These are phyloP conservation scores for Vitis amurensis DNA, from an alignment of 164 flowering plant species.

Conservation along the genomic window DNA sequence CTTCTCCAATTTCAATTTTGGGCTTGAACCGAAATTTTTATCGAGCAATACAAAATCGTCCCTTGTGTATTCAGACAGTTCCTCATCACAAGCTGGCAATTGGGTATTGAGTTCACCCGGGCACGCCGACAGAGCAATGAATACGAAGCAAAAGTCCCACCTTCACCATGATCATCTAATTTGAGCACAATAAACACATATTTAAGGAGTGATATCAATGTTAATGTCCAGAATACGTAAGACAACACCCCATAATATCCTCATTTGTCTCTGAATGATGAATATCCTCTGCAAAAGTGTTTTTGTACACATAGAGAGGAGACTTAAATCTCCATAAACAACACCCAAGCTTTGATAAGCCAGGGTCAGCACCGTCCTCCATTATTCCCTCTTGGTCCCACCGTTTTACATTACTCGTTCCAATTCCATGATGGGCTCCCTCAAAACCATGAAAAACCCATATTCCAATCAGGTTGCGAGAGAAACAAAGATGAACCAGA, in stretches of 20 bases:
- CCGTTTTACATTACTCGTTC: conserved; percentile 19
- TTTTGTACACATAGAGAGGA: conserved; percentile 66
- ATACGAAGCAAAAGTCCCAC: conserved; percentile 78
- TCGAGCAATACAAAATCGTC: conserved; percentile 27
- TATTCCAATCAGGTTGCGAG: conserved; percentile 1
- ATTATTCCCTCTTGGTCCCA: conserved; percentile 50
- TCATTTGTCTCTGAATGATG: conserved; percentile 67
- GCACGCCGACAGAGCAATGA: conserved; percentile 69
- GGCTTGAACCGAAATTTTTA: conserved; percentile 26
- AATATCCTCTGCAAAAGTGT: conserved; percentile 66
- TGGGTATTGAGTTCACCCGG: conserved; percentile 58
- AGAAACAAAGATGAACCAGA: conserved; percentile 17
- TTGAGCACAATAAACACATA: conserved; percentile 70
- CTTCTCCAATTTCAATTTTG: conserved; percentile 65
- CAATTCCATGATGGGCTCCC: conserved; percentile 32
- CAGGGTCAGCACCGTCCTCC: conserved; percentile 57
- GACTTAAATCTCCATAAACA: conserved; percentile 75
- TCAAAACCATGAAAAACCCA: conserved; percentile 17
- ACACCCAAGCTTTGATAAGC: conserved; percentile 74
- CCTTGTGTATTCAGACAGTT: conserved; percentile 56
- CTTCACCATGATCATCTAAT: conserved; percentile 78
- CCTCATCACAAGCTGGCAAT: conserved; percentile 70
- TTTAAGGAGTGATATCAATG: conserved; percentile 56
- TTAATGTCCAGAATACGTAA: conserved; percentile 66
- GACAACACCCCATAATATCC: conserved; percentile 68